Base-by-base conservation (phyloP, 257 asterid species). In the Catharanthus roseus region DNA sequence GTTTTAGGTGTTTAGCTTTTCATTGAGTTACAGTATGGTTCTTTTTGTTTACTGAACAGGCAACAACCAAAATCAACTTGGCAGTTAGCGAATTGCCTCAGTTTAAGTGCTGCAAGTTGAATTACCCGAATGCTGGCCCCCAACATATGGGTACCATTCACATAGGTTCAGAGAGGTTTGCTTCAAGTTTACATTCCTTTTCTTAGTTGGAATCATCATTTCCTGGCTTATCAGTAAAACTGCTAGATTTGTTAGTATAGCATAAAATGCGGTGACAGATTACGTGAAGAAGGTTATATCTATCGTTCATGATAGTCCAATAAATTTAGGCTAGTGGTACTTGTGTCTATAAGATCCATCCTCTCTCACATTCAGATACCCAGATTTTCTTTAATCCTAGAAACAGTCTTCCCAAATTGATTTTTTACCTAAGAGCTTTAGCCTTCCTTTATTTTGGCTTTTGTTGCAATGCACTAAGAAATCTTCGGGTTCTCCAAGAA, bases 81-180 rank as follows among this genome's bases (percentile, higher is more conserved):
- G 99, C 99, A 28, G 91, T 91, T 72, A 87, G 83, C 72, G 72
- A 62, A 73, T 78, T 93, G 81, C 99, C 99, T 45, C 92, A 82
- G 65, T 93, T 93, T 70, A 80, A 44, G 69, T 87, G 90, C 87
- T 93, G 92, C 91, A 83, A 84, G 77, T 77, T 78, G 81, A 79
- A 74, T 66, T 69, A 84, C 79, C 81, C 90, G 41, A 83, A 81
- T 79, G 82, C 88, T 54, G 97, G 99, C 73, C 99, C 96, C 54
- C 95, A 93, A 76, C 99, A 93, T 85, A 83, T 83, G 83, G 99
- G 97, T 69, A 89, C 97, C 57, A 89, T 91, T 77, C 99, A 93
- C 84, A 88, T 93, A 72, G 97, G 96, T 71, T 78, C 92, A 1
- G 99, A 93, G 85, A 89, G 96, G 98, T 93, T 83, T 45, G 63